These are phyloP conservation scores for Neonectria faginata DNA, from an alignment of 2,329 filamentous ascomycete genomes.

Conservation along the genomic window DNA sequence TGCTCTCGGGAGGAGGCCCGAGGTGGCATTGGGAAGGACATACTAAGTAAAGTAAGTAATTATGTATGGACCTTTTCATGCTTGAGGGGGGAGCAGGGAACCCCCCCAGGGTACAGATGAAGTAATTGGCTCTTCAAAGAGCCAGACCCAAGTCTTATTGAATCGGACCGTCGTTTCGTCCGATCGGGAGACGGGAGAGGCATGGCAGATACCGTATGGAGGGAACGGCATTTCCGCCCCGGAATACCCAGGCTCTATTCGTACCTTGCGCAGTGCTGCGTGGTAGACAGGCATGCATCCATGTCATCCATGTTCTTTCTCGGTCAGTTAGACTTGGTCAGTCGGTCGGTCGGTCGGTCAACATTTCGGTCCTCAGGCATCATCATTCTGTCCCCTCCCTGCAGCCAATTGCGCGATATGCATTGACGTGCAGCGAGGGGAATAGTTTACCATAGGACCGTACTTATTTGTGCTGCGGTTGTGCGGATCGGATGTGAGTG, in stretches of 20 bases:
- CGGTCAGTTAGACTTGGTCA: constrained; percentile 12
- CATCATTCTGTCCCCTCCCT: constrained; percentile 1
- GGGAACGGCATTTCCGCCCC: constrained; percentile 24
- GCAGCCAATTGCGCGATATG: constrained; percentile 25
- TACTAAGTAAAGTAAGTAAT: neutral
- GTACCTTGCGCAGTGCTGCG: neutral
- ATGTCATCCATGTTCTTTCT: constrained; percentile 8
- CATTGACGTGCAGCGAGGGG: constrained; percentile 4
- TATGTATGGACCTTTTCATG: neutral
- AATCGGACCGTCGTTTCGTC: constrained; percentile 23
- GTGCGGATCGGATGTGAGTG: constrained; percentile 24
- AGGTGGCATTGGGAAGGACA: constrained; percentile 1
- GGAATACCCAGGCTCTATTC: neutral
- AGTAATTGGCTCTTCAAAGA: neutral
- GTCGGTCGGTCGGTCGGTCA: constrained; percentile 11
- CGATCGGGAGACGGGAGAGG: constrained; percentile 5
- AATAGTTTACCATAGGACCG: neutral
- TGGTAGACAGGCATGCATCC: constrained; percentile 3
- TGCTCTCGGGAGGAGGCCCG: constrained; percentile 13
- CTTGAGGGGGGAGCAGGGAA: no score
- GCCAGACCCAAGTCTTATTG: neutral
- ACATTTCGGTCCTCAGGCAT: neutral
- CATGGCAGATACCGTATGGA: constrained; percentile 1
- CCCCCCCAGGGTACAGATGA: neutral
- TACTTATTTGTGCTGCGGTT: constrained; percentile 4